Evolutionary conservation across 1,284 basidiomycete species (phyloP).

Genomic region (Trametes pubescens): DNA sequence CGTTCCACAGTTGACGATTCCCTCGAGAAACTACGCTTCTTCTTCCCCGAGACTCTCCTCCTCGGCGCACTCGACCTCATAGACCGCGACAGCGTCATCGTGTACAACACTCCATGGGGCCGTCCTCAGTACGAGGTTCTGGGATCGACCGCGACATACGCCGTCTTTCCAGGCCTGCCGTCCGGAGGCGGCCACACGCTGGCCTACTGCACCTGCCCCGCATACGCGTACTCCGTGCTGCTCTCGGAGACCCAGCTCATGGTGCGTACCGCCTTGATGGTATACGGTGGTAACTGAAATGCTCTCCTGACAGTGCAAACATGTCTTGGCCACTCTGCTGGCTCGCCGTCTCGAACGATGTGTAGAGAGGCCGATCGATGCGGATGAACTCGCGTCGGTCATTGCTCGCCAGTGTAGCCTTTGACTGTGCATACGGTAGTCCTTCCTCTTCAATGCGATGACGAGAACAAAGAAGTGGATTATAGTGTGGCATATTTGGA

Average conservation of each 20-base stretch:
- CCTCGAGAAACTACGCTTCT: constrained; percentile 58
- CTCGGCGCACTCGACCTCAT: constrained; percentile 76
- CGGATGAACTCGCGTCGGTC: constrained; percentile 53
- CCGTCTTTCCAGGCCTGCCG: constrained; percentile 63
- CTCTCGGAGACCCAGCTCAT: constrained; percentile 66
- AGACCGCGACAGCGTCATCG: constrained; percentile 72
- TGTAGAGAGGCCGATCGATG: constrained; percentile 54
- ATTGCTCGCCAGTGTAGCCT: constrained; percentile 30
- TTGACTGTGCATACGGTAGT: not conserved
- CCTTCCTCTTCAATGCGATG: not conserved
- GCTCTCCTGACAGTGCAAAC: constrained; percentile 67
- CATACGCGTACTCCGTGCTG: constrained; percentile 71
- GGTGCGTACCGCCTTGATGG: constrained; percentile 48
- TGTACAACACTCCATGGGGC: constrained; percentile 63
- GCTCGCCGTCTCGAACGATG: constrained; percentile 61
- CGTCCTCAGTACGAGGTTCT: constrained; percentile 68
- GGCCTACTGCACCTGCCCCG: constrained; percentile 77
- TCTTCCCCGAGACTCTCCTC: constrained; percentile 69
- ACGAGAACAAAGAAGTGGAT: not conserved
- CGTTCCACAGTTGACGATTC: constrained; percentile 58
- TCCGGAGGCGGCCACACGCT: constrained; percentile 44
- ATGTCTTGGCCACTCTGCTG: constrained; percentile 70
- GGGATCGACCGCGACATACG: constrained; percentile 68
- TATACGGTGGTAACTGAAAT: not conserved
- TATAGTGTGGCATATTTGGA: not conserved